phyloP scores from a whole-genome alignment of 2,329 filamentous ascomycete genomes.

The Fusarium brevicatenulatum region DNA sequence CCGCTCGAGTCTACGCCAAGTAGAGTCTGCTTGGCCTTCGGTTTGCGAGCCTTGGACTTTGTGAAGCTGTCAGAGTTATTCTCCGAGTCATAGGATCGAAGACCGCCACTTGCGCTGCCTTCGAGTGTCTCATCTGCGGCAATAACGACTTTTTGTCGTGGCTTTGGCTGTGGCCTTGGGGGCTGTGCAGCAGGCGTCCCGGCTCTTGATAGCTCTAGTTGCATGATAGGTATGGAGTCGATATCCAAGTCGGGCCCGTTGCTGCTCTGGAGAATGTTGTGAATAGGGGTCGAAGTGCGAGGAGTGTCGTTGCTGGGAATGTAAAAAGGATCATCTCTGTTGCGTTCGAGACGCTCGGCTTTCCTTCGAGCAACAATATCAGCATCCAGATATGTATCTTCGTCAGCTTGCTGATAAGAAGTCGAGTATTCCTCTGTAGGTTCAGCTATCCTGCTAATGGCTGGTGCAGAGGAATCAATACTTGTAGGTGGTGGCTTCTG shows the following conservation, averaged over 20 bases:
- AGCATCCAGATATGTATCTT: constrained; percentile 75
- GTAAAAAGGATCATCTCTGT: constrained; percentile 96
- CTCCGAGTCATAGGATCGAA: constrained; percentile 64
- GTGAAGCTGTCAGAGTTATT: constrained; percentile 58
- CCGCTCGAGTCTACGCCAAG: constrained; percentile 89
- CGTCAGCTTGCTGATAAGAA: constrained; percentile 69
- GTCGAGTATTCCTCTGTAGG: constrained; percentile 59
- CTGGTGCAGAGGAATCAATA: constrained; percentile 62
- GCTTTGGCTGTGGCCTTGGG: constrained; percentile 52
- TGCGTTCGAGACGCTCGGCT: constrained; percentile 80
- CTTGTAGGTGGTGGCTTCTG: constrained; percentile 62
- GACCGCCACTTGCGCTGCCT: constrained; percentile 59
- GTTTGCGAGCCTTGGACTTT: constrained; percentile 61
- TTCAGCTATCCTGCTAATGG: constrained; percentile 63
- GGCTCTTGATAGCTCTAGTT: constrained; percentile 78
- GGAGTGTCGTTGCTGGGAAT: constrained; percentile 70
- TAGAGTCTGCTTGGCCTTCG: constrained; percentile 72
- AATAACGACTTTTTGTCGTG: constrained; percentile 72
- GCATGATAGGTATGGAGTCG: constrained; percentile 95
- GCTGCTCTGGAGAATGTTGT: constrained; percentile 76
- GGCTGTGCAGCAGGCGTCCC: constrained; percentile 46
- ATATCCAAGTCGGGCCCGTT: constrained; percentile 87
- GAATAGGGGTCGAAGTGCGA: constrained; percentile 78
- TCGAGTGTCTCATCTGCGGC: constrained; percentile 78
- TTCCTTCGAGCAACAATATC: constrained; percentile 79